Percentiles rank a stretch among this genome's conserved stretches.
Conservation (phyloP, 2,329 filamentous ascomycete species). For the Diaporthe citri region DNA sequence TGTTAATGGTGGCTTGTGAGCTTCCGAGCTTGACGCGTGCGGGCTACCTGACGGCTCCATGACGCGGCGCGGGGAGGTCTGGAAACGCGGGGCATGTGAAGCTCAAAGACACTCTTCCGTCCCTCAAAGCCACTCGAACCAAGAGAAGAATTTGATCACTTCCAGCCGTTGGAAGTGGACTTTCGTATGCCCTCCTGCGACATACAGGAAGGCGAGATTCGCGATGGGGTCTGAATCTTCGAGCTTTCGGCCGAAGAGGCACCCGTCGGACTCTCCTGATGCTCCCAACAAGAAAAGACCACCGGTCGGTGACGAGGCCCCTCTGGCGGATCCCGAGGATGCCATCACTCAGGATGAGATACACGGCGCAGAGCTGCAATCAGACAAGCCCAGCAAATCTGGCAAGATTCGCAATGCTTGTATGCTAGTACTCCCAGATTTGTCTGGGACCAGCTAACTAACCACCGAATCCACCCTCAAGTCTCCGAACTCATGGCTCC, state of each 20-base stretch:
- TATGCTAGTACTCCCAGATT: constrained; percentile 43
- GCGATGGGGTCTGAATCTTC: constrained; percentile 17
- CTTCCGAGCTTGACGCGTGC: constrained; percentile 26
- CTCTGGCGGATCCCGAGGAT: constrained; percentile 49
- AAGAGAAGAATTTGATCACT: not conserved
- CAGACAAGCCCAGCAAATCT: constrained; percentile 43
- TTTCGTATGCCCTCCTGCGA: not conserved
- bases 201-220: not conserved
- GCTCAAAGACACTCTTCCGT: not conserved
- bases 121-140: not conserved
- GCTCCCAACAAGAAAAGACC: constrained; percentile 29
- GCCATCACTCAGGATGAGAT: constrained; percentile 57
- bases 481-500: constrained; percentile 68
- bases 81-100: constrained; percentile 16
- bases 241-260: constrained; percentile 19
- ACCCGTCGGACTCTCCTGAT: constrained; percentile 6
- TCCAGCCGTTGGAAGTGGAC: not conserved
- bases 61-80: constrained; percentile 19
- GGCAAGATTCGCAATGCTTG: constrained; percentile 55
- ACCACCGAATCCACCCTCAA: constrained; percentile 42
- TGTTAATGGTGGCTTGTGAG: not conserved
- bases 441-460: constrained; percentile 32
- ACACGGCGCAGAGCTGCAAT: constrained; percentile 48
- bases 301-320: not conserved
- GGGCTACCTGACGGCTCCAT: not conserved